Base-by-base conservation (phyloP, 352 stramenopile species). In the Globisporangium paroecandrum region DNA sequence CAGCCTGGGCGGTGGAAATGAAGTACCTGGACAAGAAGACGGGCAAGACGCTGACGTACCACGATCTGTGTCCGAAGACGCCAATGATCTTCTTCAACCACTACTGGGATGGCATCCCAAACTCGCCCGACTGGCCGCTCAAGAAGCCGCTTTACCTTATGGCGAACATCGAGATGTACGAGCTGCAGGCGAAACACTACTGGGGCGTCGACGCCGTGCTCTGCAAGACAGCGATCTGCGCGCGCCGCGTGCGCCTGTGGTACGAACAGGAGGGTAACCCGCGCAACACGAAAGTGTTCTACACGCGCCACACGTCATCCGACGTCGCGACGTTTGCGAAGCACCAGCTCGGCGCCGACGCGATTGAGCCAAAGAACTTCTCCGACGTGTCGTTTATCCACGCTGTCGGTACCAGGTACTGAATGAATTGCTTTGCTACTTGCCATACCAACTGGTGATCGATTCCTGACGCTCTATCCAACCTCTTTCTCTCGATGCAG, bases 151-250 rank as follows among this genome's bases (percentile, higher is more conserved):
- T 89, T 15, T 89, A 81, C 34, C 65, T 85, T 24, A 82, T 85
- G 75, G 70, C 75, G 20, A 84, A 84, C 64, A 78, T 84, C n/a
- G 78, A 89, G 65, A 89, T 89, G 80, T 76, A 82, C 65, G 80
- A 87, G 49, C 70, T 89, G n/a, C 68, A 62, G 8, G 49, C 71
- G 32, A 53, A 70, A 27, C 75, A 82, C 18, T 85, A 83, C 56
- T 83, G 77, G 72, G 66, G 67, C 38, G 75, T 72, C 38, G 70
- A 89, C 32, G 75, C 71, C 1, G 76, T 89, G 51, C 60, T 89
- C 34, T 83, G 75, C 58, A 86, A 87, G 58, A 91, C 81, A 0
- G 59, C 66, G 15, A 49, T 87, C 18, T 89, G 78, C n/a, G 74
- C 71, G 13, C 69, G 73, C 10, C 75, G 81, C 53, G 58, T 89